These are phyloP conservation scores for Aaosphaeria pasadenensis DNA, from an alignment of 2,329 filamentous ascomycete species.

Conservation along the genomic window DNA sequence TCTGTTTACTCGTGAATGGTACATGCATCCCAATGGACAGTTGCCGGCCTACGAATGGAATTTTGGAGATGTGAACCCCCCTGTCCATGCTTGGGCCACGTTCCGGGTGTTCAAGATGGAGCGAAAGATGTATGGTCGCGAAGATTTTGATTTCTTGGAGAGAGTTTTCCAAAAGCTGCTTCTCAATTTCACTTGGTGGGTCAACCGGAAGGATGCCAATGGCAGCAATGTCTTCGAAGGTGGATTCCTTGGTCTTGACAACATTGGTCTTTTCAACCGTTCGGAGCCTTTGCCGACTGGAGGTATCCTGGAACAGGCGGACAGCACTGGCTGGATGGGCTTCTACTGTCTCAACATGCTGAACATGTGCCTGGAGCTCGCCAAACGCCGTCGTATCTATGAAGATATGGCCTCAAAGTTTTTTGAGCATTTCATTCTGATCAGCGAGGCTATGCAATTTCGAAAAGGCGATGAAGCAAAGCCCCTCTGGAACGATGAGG, in stretches of 20 bases:
- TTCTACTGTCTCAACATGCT: slow-evolving; percentile 97
- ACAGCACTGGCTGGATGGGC: slow-evolving; percentile 98
- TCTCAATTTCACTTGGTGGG: slow-evolving; percentile 99
- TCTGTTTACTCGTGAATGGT: slow-evolving; percentile 95
- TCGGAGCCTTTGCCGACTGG: slow-evolving; percentile 93
- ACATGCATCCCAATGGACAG: slow-evolving; percentile 97
- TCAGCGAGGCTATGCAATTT: slow-evolving; percentile 91
- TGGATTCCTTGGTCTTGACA: slow-evolving; percentile 92
- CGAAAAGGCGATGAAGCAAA: slow-evolving; percentile 67
- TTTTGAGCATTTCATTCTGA: slow-evolving; percentile 97
- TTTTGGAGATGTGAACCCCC: slow-evolving; percentile 94
- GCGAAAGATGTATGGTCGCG: slow-evolving; percentile 91
- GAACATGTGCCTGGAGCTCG: slow-evolving; percentile 91
- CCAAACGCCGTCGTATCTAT: slow-evolving; percentile 91
- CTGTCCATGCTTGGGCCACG: slow-evolving; percentile 92
- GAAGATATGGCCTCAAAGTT: slow-evolving; percentile 98
- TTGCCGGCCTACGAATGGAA: slow-evolving; percentile 96
- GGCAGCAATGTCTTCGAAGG: slow-evolving; percentile 98
- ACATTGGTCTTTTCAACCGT: slow-evolving; percentile 95
- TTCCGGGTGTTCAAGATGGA: slow-evolving; percentile 98
- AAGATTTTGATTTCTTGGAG: slow-evolving; percentile 94
- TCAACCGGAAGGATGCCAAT: slow-evolving; percentile 90
- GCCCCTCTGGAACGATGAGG: slow-evolving; percentile 93
- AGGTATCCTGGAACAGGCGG: slow-evolving; percentile 89
- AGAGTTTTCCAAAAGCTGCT: slow-evolving; percentile 94